phyloP scores from a whole-genome alignment of 345 rosid genomes.

The Hypericum perforatum region DNA sequence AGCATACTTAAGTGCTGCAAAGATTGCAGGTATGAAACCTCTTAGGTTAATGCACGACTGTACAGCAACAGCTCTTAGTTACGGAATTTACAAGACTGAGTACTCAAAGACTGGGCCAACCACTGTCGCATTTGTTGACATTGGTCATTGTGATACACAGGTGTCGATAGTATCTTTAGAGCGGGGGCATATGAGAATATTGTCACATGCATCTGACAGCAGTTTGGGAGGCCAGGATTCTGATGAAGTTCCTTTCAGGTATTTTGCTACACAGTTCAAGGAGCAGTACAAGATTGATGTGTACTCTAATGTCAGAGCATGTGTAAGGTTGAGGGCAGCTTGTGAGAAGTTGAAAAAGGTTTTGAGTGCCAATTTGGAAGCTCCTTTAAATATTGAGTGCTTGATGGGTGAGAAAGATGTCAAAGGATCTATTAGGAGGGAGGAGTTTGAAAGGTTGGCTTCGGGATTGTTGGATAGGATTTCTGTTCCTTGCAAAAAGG shows the following conservation, averaged over 20 bases:
- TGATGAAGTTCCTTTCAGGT: constrained; percentile 41
- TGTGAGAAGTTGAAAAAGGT: constrained; percentile 68
- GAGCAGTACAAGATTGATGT: constrained; percentile 52
- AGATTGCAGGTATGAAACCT: constrained; percentile 52
- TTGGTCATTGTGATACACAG: constrained; percentile 57
- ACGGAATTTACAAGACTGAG: constrained; percentile 60
- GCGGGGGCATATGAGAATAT: constrained; percentile 41
- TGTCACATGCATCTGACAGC: constrained; percentile 47
- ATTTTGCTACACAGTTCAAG: constrained; percentile 47
- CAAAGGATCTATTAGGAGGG: constrained; percentile 51
- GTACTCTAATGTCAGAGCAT: constrained; percentile 41
- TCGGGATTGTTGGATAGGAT: constrained; percentile 41
- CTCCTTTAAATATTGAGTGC: constrained; percentile 56
- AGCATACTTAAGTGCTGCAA: constrained; percentile 51
- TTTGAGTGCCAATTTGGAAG: constrained; percentile 61
- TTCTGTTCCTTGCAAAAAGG: constrained; percentile 42
- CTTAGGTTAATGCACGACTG: constrained; percentile 58
- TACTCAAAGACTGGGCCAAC: constrained; percentile 27
- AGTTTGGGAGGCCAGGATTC: constrained; percentile 56
- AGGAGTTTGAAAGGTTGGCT: constrained; percentile 48
- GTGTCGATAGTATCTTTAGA: constrained; percentile 42
- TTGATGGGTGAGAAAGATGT: constrained; percentile 69
- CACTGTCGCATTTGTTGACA: constrained; percentile 43
- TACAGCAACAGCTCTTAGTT: constrained; percentile 61
- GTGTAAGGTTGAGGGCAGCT: constrained; percentile 43